Base-by-base conservation (phyloP, 2,329 filamentous ascomycete species). In the Fusarium protoensiforme region DNA sequence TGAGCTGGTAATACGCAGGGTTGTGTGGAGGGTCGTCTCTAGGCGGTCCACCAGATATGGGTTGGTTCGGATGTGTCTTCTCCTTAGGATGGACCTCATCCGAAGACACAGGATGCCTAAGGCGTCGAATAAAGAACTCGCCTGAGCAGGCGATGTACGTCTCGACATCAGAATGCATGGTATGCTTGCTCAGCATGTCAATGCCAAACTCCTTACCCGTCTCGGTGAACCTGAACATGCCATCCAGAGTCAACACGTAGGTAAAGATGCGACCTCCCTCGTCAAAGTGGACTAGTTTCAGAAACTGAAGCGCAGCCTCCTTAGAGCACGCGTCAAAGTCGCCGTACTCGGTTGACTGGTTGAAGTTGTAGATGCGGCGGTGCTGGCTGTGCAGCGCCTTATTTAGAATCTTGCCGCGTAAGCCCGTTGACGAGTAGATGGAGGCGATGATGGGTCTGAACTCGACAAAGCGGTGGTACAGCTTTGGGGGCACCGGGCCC, bases 151-250 rank as follows among this genome's bases (percentile, higher is more conserved):
- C 96, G 72, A 98, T 94, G 81, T 98, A 98, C 3, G 94, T 93
- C 38, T 92, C 93, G 2, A 98, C 95, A 81, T 98, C 92, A 73
- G 94, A 96, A 84, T 98, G 96, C 94, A 98, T 98, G 43, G 94
- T 97, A 82, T 98, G 96, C 81, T 98, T 98, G 81, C 92, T 95
- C 77, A 98, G 84, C 81, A 98, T 86, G 83, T 98, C 96, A 77
- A 98, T 94, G 61, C 95, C 94, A 68, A 98, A 98, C 78, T 98
- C 95, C 77, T 96, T 96, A 33, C 96, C 96, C 0, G 96, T 98
- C 82, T 98, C 96, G 1, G 96, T 98, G 83, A 98, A 98, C 53
- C 95, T 92, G 79, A 97, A 89, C 61, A 96, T 87, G 7, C 92
- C 93, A 78, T 98, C 96, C 8, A 98, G 87, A 0, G 94, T 97